These are phyloP conservation scores for Xylariaceae sp. DNA, from an alignment of 2,329 filamentous ascomycete species.

Conservation along the genomic window DNA sequence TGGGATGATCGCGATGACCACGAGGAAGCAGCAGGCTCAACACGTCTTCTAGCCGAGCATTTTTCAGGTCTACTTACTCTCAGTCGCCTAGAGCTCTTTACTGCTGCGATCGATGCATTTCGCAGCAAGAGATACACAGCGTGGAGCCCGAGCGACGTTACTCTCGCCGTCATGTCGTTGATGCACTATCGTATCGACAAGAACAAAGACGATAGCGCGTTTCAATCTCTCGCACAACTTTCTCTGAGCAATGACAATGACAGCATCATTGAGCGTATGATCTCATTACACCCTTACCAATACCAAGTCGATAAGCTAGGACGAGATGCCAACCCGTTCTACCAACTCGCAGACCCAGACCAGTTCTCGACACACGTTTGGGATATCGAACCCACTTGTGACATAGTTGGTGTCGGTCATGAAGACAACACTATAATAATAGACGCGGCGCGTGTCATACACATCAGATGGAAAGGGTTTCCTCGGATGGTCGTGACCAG, in stretches of 20 bases:
- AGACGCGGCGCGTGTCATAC: constrained; percentile 28
- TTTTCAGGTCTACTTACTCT: constrained; percentile 23
- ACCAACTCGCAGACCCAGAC: constrained; percentile 23
- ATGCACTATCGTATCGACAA: constrained; percentile 25
- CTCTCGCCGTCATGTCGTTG: constrained; percentile 32
- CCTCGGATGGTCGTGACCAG: constrained; percentile 17
- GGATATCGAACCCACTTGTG: constrained; percentile 30
- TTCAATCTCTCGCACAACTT: constrained; percentile 29
- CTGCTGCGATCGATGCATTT: constrained; percentile 24
- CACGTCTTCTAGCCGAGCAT: constrained; percentile 28
- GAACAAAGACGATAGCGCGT: constrained; percentile 21
- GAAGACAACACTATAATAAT: constrained; percentile 29
- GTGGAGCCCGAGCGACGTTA: constrained; percentile 24
- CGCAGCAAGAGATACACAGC: constrained; percentile 4
- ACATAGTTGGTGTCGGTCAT: constrained; percentile 28
- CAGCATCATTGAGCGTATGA: constrained; percentile 29
- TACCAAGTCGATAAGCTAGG: background rate
- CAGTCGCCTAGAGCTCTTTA: constrained; percentile 26
- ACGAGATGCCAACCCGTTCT: constrained; percentile 10
- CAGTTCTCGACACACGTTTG: constrained; percentile 27
- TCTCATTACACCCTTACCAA: constrained; percentile 21
- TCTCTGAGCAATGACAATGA: constrained; percentile 31
- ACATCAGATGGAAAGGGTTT: constrained; percentile 32
- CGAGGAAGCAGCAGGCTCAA: constrained; percentile 12
- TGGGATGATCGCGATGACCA: constrained; percentile 17